Conservation (phyloP, 371 early-diverging fungal genomes). For the Mucor saturninus region DNA sequence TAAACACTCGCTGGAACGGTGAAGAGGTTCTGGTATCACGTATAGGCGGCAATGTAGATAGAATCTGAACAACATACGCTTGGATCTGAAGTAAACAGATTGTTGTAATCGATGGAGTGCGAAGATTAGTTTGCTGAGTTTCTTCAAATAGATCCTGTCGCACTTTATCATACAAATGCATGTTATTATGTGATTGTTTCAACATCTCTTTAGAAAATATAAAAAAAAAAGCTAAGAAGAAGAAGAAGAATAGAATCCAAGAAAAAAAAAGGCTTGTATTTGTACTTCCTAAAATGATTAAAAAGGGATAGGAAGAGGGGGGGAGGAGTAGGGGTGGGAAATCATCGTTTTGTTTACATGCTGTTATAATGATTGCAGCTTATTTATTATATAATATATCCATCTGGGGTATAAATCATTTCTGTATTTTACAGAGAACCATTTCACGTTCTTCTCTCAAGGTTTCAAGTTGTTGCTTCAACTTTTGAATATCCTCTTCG, state of each 20-base stretch:
- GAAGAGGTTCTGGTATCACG: background rate
- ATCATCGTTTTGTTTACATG: conserved; percentile 1
- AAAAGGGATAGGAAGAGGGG: background rate
- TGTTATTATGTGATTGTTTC: conserved; percentile 10
- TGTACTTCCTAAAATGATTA: background rate
- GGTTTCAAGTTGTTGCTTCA: conserved; percentile 28
- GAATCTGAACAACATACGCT: conserved; percentile 35
- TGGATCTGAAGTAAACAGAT: conserved; percentile 42
- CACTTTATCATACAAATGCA: conserved; percentile 20
- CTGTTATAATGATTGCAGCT: background rate
- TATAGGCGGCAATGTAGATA: conserved; percentile 25
- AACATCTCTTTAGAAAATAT: conserved; percentile 4
- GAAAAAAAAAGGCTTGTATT: background rate
- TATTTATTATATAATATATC: background rate
- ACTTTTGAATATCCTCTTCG: conserved; percentile 14
- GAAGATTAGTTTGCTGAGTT: background rate
- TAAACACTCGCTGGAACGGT: background rate
- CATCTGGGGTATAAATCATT: conserved; percentile 2
- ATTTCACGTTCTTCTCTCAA: conserved; percentile 27
- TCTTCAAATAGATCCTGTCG: conserved; percentile 21
- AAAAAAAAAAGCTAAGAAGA: background rate
- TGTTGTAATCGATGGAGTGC: conserved; percentile 38
- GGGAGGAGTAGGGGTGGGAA: background rate
- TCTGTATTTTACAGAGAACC: conserved; percentile 24
- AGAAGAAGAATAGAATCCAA: background rate